Evolutionary conservation across 768 basidiomycete genomes (phyloP).

Genomic region (Sporobolomyces phaffii): DNA sequence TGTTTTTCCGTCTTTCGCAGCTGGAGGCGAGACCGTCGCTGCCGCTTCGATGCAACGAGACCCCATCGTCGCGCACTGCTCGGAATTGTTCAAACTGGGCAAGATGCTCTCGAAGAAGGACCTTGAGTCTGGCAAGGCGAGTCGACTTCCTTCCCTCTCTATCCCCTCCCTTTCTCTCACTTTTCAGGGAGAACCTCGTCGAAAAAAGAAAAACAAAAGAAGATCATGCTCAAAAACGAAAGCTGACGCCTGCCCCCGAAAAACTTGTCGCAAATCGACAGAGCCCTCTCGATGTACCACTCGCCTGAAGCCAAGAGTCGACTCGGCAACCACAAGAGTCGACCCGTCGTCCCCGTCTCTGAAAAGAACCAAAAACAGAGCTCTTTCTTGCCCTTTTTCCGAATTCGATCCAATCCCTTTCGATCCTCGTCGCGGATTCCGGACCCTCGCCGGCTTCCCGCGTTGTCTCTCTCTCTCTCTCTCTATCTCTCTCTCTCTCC

Average conservation of each 20-base stretch:
- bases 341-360: background rate
- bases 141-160: no score
- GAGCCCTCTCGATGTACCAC: constrained; percentile 27
- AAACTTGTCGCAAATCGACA: background rate
- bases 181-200: no score
- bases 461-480: no score
- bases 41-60: constrained; percentile 38
- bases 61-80: constrained; percentile 58
- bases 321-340: background rate
- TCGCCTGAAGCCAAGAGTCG: constrained; percentile 27
- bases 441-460: no score
- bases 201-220: no score
- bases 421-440: no score
- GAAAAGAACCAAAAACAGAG: no score
- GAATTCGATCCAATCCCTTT: no score
- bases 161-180: no score
- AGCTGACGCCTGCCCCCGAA: no score
- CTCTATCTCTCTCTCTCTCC: no score
- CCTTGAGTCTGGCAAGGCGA: constrained; percentile 62
- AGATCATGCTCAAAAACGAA: no score
- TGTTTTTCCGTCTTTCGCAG: background rate
- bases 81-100: constrained; percentile 68
- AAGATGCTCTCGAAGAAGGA: constrained; percentile 74
- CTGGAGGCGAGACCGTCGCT: constrained; percentile 36
- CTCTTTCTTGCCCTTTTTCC: background rate